Evolutionary conservation across 2,329 filamentous ascomycete species (phyloP).

Genomic region (Aphanocladium album): DNA sequence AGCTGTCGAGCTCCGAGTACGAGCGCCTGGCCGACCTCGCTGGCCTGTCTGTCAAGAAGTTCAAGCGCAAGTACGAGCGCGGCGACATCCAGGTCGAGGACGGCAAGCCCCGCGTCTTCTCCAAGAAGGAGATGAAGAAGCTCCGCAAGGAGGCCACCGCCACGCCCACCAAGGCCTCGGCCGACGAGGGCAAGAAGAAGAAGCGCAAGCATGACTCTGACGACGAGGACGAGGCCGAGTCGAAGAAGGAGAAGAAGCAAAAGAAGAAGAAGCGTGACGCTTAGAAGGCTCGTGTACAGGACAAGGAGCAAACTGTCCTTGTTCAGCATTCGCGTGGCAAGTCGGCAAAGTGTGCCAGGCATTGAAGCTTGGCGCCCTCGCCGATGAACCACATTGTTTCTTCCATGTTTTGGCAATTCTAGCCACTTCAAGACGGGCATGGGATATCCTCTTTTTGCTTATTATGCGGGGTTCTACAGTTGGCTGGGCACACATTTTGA

Average conservation of each 20-base stretch:
- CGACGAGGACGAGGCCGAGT: conserved; percentile 53
- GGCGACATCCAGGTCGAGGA: conserved; percentile 67
- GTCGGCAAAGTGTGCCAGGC: background rate
- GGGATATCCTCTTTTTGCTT: conserved; percentile 15
- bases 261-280: conserved; percentile 44
- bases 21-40: conserved; percentile 59
- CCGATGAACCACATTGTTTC: conserved; percentile 12
- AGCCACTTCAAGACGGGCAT: background rate
- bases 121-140: conserved; percentile 75
- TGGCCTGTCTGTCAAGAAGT: conserved; percentile 68
- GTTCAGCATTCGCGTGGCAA: background rate
- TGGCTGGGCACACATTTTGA: conserved; percentile 12
- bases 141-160: conserved; percentile 53
- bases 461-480: conserved; percentile 9
- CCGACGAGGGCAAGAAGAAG: conserved; percentile 48
- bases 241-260: conserved; percentile 57
- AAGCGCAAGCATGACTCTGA: conserved; percentile 69
- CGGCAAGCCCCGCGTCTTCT: conserved; percentile 61
- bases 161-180: conserved; percentile 37
- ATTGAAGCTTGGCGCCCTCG: background rate
- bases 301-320: background rate
- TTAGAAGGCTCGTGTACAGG: conserved; percentile 17
- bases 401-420: conserved; percentile 16
- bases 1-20: conserved; percentile 52
- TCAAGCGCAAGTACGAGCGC: conserved; percentile 71